Conservation (phyloP, 75 land plant species). For the Selaginella tamariscina region DNA sequence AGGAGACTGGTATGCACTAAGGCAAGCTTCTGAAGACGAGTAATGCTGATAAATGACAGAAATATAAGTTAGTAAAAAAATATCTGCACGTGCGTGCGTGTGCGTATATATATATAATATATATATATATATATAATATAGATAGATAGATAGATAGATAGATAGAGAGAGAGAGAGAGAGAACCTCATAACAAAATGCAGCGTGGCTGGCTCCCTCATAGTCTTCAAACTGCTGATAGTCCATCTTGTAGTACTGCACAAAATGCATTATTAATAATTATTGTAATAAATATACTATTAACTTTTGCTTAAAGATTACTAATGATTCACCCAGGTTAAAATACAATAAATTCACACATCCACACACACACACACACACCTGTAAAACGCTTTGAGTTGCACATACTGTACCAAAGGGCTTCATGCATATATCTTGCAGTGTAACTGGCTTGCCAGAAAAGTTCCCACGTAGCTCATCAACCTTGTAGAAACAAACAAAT, state of each 20-base stretch:
- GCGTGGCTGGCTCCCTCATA: constrained; percentile 72
- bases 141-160: not conserved
- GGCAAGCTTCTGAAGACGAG: constrained; percentile 60
- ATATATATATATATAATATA: not conserved
- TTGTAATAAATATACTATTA: too few relatives aligned
- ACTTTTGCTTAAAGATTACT: too few relatives aligned
- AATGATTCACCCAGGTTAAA: too few relatives aligned
- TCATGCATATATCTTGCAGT: constrained; percentile 83
- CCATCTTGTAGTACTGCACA: constrained; percentile 81
- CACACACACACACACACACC: constrained; percentile 30
- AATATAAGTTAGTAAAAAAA: constrained; percentile 8
- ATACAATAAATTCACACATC: too few relatives aligned
- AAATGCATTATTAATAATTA: not conserved
- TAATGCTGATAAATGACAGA: constrained; percentile 69
- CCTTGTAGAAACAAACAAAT: constrained; percentile 25
- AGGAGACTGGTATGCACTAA: constrained; percentile 84
- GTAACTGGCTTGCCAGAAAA: constrained; percentile 57
- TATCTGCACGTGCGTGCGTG: not conserved
- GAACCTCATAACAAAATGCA: constrained; percentile 81
- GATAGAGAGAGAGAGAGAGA: not conserved
- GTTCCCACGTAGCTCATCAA: constrained; percentile 69
- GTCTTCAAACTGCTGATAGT: constrained; percentile 43
- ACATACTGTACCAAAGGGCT: constrained; percentile 81
- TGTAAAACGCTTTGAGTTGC: constrained; percentile 91
- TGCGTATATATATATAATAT: not conserved